A percentile compares a stretch with the other conserved stretches of the same genome.
phyloP scores from a whole-genome alignment of 176 grass and related monocot species.

The Bonia amplexicaulis region DNA sequence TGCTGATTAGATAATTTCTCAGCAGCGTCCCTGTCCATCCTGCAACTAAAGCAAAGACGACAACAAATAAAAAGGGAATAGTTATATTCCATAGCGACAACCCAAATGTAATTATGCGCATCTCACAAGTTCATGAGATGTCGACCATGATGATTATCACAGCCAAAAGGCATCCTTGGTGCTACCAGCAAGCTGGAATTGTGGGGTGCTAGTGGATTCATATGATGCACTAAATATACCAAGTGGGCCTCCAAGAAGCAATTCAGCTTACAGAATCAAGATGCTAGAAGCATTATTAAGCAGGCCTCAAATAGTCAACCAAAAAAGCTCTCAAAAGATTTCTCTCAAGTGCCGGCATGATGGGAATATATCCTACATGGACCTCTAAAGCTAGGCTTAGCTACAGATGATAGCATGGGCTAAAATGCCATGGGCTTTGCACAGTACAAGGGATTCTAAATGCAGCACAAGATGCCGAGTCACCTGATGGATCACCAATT shows the following conservation, averaged over 20 bases:
- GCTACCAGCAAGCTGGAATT: not conserved
- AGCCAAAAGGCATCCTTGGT: not conserved
- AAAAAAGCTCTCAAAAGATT: not conserved
- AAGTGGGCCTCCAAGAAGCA: constrained; percentile 2
- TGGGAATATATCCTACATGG: not conserved
- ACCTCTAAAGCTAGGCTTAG: not conserved
- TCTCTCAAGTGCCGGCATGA: not conserved
- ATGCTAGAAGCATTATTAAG: not conserved
- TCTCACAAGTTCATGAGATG: not conserved
- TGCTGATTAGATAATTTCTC: not conserved
- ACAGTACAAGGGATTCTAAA: not conserved
- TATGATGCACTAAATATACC: not conserved
- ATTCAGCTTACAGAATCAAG: not conserved
- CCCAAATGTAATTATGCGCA: not conserved
- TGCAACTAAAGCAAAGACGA: not conserved
- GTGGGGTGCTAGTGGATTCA: not conserved
- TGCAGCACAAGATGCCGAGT: not conserved
- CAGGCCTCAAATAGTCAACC: not conserved
- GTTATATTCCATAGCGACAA: not conserved
- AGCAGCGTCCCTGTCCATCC: not conserved
- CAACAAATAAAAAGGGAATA: not conserved
- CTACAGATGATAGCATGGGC: not conserved
- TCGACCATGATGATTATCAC: not conserved
- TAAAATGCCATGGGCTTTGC: not conserved
- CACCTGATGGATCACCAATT: not conserved